A percentile compares a stretch with the other conserved stretches of the same genome.
phyloP scores from a whole-genome alignment of 345 rosid species.

The Rhodomyrtus tomentosa region DNA sequence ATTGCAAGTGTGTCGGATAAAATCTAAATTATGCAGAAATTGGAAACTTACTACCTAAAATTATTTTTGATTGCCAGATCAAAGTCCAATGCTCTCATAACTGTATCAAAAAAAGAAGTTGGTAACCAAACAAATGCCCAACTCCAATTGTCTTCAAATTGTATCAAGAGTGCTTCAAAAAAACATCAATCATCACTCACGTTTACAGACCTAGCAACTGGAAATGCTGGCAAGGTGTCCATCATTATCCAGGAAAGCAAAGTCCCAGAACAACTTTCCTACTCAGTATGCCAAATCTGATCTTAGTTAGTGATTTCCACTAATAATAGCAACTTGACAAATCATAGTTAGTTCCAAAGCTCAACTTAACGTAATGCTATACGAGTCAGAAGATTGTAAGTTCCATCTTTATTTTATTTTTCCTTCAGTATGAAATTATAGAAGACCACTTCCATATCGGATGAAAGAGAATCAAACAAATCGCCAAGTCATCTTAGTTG shows the following conservation, averaged over 20 bases:
- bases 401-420: too few species aligned
- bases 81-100: not conserved
- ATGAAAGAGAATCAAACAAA: too few species aligned
- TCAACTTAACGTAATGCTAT: not conserved
- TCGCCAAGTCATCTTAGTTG: too few species aligned
- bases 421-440: not conserved
- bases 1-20: not conserved
- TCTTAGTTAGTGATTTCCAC: not conserved
- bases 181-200: not conserved
- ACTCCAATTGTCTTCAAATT: not conserved
- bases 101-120: not conserved
- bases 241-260: not conserved
- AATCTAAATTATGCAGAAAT: not conserved
- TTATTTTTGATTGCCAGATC: not conserved
- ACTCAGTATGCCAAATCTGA: not conserved
- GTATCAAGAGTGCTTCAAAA: not conserved
- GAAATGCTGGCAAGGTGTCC: not conserved
- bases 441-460: too few species aligned
- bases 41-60: not conserved
- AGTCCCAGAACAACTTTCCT: not conserved
- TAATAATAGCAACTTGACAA: not conserved
- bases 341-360: not conserved
- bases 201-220: not conserved
- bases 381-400: not conserved
- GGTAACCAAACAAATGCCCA: not conserved